phyloP scores from a whole-genome alignment of 768 basidiomycete species.

The Sarcomyxa edulis region DNA sequence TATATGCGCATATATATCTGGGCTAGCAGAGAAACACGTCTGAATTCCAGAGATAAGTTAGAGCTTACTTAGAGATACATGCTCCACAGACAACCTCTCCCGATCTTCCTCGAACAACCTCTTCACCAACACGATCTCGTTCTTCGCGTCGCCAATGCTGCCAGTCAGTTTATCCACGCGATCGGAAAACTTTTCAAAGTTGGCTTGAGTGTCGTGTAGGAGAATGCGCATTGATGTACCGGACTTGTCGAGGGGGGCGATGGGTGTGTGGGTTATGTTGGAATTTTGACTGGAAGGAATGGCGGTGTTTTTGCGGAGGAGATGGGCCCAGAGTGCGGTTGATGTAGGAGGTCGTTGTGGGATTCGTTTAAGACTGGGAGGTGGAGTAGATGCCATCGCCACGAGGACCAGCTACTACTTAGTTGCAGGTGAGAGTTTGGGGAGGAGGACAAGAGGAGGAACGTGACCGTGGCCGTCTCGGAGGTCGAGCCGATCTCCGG shows the following conservation, averaged over 20 bases:
- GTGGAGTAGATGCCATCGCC: too few species aligned
- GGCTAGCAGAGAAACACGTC: too few species aligned
- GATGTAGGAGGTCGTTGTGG: conserved; percentile 25
- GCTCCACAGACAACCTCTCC: conserved; percentile 48
- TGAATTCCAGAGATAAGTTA: too few species aligned
- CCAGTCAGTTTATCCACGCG: conserved; percentile 48
- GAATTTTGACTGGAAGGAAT: conserved; percentile 15
- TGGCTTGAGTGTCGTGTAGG: conserved; percentile 68
- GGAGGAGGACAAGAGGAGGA: too few species aligned
- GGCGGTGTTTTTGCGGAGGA: conserved; percentile 40
- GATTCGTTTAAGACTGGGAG: conserved; percentile 1
- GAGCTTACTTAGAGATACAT: too few species aligned
- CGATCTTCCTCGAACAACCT: conserved; percentile 56
- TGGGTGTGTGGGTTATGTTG: conserved; percentile 21
- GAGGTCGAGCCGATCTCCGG: too few species aligned
- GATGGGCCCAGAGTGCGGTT: conserved; percentile 50
- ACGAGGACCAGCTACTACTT: too few species aligned
- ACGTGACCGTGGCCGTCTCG: too few species aligned
- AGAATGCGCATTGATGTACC: conserved; percentile 69
- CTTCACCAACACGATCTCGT: conserved; percentile 48
- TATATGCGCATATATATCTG: too few species aligned
- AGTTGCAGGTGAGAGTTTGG: too few species aligned
- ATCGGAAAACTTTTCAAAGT: conserved; percentile 61
- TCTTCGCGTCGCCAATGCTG: conserved; percentile 45
- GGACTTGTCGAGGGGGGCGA: conserved; percentile 55